Evolutionary conservation across 1,139 yeast species (phyloP).

Genomic region (Magnusiomyces tetraspermus): DNA sequence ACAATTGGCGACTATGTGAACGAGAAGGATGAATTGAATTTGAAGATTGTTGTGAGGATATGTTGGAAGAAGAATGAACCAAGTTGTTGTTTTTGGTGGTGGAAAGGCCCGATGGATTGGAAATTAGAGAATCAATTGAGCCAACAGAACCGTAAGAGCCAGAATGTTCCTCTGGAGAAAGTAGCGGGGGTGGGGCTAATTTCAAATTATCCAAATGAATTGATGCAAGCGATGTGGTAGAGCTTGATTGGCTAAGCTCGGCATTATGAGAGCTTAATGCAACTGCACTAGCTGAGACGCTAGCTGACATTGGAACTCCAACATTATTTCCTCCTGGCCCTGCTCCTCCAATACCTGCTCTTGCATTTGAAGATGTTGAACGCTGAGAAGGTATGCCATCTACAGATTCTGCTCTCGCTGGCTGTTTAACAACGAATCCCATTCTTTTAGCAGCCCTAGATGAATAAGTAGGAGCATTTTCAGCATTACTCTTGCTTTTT

Average conservation of each 20-base stretch:
- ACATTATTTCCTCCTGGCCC: not conserved
- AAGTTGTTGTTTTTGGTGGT: not conserved
- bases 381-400: not conserved
- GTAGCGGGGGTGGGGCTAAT: not conserved
- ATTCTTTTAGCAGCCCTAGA: constrained; percentile 41
- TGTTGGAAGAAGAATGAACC: not conserved
- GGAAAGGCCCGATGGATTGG: not conserved
- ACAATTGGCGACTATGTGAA: not conserved
- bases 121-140: not conserved
- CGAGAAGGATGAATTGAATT: not conserved
- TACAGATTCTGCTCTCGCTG: constrained; percentile 5
- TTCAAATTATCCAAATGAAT: not conserved
- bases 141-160: not conserved
- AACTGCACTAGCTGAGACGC: not conserved
- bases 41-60: not conserved
- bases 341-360: too few relatives aligned
- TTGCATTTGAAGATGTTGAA: not conserved
- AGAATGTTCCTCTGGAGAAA: not conserved
- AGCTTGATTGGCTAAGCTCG: not conserved
- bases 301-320: not conserved
- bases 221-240: not conserved
- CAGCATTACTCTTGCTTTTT: not conserved
- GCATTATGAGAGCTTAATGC: not conserved
- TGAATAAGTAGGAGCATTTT: constrained; percentile 32
- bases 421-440: constrained; percentile 27